Evolutionary conservation across 2,329 filamentous ascomycete genomes (phyloP).

Genomic region (Beauveria pseudobassiana): DNA sequence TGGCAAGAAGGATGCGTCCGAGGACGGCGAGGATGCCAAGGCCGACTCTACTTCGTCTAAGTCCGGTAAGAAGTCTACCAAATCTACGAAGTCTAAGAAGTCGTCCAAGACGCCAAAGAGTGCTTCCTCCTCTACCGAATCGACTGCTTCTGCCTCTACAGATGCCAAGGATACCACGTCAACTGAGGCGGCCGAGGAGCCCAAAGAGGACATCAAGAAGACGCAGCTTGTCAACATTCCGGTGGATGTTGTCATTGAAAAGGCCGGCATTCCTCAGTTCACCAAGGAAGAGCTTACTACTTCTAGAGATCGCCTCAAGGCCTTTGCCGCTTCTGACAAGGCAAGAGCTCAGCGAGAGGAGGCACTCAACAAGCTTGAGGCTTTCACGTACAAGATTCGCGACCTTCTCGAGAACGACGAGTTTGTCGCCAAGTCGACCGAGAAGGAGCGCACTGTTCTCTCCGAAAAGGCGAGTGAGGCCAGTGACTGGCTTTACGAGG

Average conservation of each 20-base stretch:
- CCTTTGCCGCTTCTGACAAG: slow-evolving; percentile 80
- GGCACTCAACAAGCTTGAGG: slow-evolving; percentile 85
- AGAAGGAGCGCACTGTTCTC: slow-evolving; percentile 58
- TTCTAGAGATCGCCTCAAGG: slow-evolving; percentile 63
- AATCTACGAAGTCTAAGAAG: slow-evolving; percentile 14
- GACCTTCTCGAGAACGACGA: slow-evolving; percentile 72
- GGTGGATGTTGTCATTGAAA: slow-evolving; percentile 41
- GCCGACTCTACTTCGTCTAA: slow-evolving; percentile 27
- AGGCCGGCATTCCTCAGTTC: slow-evolving; percentile 42
- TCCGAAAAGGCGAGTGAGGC: slow-evolving; percentile 59
- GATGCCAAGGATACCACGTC: slow-evolving; percentile 39
- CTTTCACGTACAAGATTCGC: slow-evolving; percentile 80
- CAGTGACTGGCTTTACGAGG: slow-evolving; percentile 87
- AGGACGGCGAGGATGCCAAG: slow-evolving; percentile 33
- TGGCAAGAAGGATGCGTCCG: slow-evolving; percentile 82
- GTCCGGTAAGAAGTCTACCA: slow-evolving; percentile 23
- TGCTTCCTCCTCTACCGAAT: slow-evolving; percentile 17
- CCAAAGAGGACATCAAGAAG: slow-evolving; percentile 49
- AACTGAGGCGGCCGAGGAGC: slow-evolving; percentile 28
- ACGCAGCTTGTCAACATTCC: slow-evolving; percentile 51
- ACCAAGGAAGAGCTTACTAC: slow-evolving; percentile 41
- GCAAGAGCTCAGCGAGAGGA: slow-evolving; percentile 74
- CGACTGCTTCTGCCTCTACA: slow-evolving; percentile 37
- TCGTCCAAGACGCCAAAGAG: slow-evolving; percentile 10
- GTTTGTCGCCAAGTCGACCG: slow-evolving; percentile 66